Evolutionary conservation across 2,329 filamentous ascomycete genomes (phyloP), one percentile per base, ranked within the genome.

Genomic region (Diaporthe ilicicola): DNA sequence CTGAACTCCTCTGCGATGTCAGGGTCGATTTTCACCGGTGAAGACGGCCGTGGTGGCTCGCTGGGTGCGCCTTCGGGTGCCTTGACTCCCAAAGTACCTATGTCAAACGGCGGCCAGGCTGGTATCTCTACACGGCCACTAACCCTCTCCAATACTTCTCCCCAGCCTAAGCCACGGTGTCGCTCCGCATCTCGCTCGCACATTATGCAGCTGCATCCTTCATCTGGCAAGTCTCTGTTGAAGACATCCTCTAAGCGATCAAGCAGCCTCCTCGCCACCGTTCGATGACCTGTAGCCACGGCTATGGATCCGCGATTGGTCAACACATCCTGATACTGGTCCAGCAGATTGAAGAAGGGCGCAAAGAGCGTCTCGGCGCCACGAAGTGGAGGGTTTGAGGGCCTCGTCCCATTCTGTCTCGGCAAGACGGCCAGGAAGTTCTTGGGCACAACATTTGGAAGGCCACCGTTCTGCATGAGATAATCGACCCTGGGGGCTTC

Each of bases 241-340:
- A 99, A 98, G 10, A 99, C 94, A 70, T 95, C 94, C 79, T 98
- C 95, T 4, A 99, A 86, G 46, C 96, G 90, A 81, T 99, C 95
- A 6, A 98, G 87, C 29, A 98, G 83, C 65, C 95, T 90, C 6
- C 96, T 91, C 4, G 96, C 96, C n/a, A 98, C 93, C 0, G 95
- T 98, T 67, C 94, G 91, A 80, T 98, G 97, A 7, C 96, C 96
- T 0, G 95, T 98, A 19, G 96, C 96, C 1, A 98, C 96, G 2
- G 96, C 96, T 6, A 99, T 84, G 0, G 95, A 98, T 4, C 96
- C 96, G 76, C 93, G 94, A 73, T 92, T 94, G 51, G 88, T 85
- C 73, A 98, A 87, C 4, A 99, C 95, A 3, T 89, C 88, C 74
- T 92, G 89, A 78, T 97, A 98, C 77, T 97, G 93, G 75, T 97